Base-by-base conservation (phyloP, 495 filamentous ascomycete species). In the Penicillium waksmanii region DNA sequence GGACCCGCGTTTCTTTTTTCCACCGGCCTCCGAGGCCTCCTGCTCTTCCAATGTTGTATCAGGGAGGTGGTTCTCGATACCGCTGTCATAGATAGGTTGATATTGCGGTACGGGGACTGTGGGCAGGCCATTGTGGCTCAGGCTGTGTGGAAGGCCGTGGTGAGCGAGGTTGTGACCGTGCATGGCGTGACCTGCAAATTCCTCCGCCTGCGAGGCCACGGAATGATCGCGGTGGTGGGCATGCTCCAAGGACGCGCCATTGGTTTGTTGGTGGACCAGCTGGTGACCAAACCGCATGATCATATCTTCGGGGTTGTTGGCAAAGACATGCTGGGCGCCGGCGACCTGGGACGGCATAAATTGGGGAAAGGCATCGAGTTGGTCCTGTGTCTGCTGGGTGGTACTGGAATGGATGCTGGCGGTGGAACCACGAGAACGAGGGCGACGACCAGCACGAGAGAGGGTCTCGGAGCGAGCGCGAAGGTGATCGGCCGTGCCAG, bases 381-480 rank as follows among this genome's bases (percentile, higher is more conserved):
- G 85, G 40, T 90, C 86, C 27, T 89, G 77, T 42, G 82, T 83
- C 47, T 88, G 82, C 61, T 89, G 89, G 34, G 87, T 89, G 7
- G 82, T 79, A 66, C 80, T 82, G 62, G 87, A 92, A 60, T 87
- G 89, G 13, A 87, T 84, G 53, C 91, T 94, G n/a, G 90, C 86
- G 5, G 92, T 95, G 46, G 92, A 97, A 40, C 89, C 92, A 75
- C 91, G 81, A 31, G 92, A 96, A 34, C 85, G 79, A 53, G 89
- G 83, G 46, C 90, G 84, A 67, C 85, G 88, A 66, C 80, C 82
- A 57, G 84, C 83, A 51, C 79, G 79, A 2, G 87, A 88, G 31
- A 78, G 78, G 18, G 84, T 86, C 68, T 81, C 84, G 3, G 86
- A 88, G 17, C 86, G 82, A 50, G 82, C 80, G 58, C 87, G 71